Base-by-base conservation (phyloP, 2,329 filamentous ascomycete species). In the Diaporthe vexans region DNA sequence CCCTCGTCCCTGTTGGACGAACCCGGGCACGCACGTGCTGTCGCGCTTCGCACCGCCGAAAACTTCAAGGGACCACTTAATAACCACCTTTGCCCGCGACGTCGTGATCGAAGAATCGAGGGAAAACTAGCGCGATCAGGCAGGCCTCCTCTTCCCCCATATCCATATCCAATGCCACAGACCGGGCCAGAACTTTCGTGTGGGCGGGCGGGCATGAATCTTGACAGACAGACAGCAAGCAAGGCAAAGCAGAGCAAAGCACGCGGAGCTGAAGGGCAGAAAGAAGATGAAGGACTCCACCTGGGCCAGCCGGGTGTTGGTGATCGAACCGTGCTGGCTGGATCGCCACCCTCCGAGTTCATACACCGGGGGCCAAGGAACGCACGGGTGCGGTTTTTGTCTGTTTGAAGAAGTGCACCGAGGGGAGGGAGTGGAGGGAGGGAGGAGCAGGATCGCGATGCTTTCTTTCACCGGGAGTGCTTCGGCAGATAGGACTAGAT, bases 81-180 rank as follows among this genome's bases (percentile, higher is more conserved):
- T 40, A 40, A 1, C 37, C 8, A 40, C 2, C 19, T 3, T 7
- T 29, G 13, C 2, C 26, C 17, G 54, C 13, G 48, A 54, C 48
- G 21, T n/a, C n/a, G 46, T 51, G 46, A 51, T 51, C n/a, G 29
- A 24, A 54, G 40, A 13, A n/a, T 24, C 21, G 46, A 13, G 48
- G 52, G 63, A 17, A 40, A 21, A 7, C 48, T 68, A 68, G 63
- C 33, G 63, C 48, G 63, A 68, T 68, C 63, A 52, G 21, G 19
- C 3, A 51, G 33, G 29, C 4, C 4, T 5, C 6, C 29, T 33
- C 8, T 4, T 24, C 15, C 37, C 37, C 37, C 40, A 43, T 21
- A 17, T 26, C 24, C 52, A 33, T 56, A 26, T 2, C 11, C 48
- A 15, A 52, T 52, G 48, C 9, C 48, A 52, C 48, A 11, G 48